Conservation (phyloP, 768 basidiomycete species). For the Brasilioporus rufonigricans region DNA sequence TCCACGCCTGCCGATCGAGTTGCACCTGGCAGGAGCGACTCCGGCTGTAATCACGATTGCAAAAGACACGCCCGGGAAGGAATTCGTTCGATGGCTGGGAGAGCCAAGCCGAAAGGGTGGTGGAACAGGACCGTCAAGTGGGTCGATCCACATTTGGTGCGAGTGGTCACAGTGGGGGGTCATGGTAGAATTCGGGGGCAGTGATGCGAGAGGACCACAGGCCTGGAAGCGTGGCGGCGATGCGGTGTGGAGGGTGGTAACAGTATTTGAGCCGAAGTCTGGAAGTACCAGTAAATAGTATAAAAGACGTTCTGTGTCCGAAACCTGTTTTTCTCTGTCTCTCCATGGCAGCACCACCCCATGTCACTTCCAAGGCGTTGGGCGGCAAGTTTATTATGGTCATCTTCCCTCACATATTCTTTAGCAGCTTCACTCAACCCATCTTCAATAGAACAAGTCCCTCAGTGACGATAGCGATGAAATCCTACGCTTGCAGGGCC, state of each 20-base stretch:
- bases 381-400: slow-evolving; percentile 66
- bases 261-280: slow-evolving; percentile 55
- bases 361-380: slow-evolving; percentile 58
- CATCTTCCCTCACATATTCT: slow-evolving; percentile 4
- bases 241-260: slow-evolving; percentile 74
- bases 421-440: slow-evolving; percentile 1
- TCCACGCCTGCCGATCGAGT: slow-evolving; percentile 50
- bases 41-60: slow-evolving; percentile 43
- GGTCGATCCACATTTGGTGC: slow-evolving; percentile 90
- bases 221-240: slow-evolving; percentile 89
- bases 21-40: slow-evolving; percentile 41
- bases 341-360: slow-evolving; percentile 62
- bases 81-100: slow-evolving; percentile 71
- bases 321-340: not conserved
- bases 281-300: slow-evolving; percentile 14
- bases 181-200: slow-evolving; percentile 85
- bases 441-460: slow-evolving; percentile 54
- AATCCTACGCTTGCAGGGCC: slow-evolving; percentile 68
- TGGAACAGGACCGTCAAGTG: slow-evolving; percentile 77
- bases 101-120: slow-evolving; percentile 93
- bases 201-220: slow-evolving; percentile 72
- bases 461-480: slow-evolving; percentile 61
- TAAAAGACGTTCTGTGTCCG: not conserved
- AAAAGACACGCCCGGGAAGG: slow-evolving; percentile 63
- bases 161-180: slow-evolving; percentile 83